Conservation (phyloP, 2,329 filamentous ascomycete species). For the Stachybotrys chlorohalonatus region DNA sequence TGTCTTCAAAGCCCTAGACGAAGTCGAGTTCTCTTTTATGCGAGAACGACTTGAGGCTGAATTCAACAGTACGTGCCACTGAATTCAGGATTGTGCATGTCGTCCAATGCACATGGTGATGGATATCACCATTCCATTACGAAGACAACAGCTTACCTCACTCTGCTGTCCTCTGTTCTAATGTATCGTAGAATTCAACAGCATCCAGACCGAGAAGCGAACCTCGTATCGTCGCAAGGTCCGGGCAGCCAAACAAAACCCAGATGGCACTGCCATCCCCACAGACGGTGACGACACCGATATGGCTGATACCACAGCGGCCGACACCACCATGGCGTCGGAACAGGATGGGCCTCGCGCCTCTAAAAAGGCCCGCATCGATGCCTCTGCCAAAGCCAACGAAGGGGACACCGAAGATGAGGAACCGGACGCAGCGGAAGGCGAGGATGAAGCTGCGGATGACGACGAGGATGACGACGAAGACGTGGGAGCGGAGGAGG, state of each 20-base stretch:
- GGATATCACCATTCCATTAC: too few relatives aligned
- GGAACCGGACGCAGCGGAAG: constrained; percentile 24
- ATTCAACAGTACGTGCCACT: constrained; percentile 54
- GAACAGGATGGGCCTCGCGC: constrained; percentile 25
- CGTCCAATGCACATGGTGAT: too few relatives aligned
- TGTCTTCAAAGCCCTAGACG: constrained; percentile 68
- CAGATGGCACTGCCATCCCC: background rate
- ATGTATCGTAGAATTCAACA: constrained; percentile 52
- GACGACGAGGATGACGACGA: constrained; percentile 41
- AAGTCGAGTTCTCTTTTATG: constrained; percentile 68
- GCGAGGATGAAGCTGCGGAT: constrained; percentile 30
- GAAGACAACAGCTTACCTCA: too few relatives aligned
- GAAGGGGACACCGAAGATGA: constrained; percentile 25
- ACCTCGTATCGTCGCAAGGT: constrained; percentile 64
- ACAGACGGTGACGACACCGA: constrained; percentile 22
- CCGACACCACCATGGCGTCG: constrained; percentile 15
- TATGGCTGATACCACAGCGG: constrained; percentile 23
- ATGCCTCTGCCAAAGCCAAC: constrained; percentile 20
- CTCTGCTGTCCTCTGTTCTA: background rate
- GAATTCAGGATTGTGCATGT: background rate
- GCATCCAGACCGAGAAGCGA: constrained; percentile 64
- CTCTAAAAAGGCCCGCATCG: constrained; percentile 37
- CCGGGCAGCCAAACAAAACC: constrained; percentile 48
- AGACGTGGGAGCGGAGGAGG: constrained; percentile 27
- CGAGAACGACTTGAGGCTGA: constrained; percentile 62